These are phyloP conservation scores for Trichoderma asperelloides DNA, from an alignment of 495 filamentous ascomycete species.

Conservation along the genomic window DNA sequence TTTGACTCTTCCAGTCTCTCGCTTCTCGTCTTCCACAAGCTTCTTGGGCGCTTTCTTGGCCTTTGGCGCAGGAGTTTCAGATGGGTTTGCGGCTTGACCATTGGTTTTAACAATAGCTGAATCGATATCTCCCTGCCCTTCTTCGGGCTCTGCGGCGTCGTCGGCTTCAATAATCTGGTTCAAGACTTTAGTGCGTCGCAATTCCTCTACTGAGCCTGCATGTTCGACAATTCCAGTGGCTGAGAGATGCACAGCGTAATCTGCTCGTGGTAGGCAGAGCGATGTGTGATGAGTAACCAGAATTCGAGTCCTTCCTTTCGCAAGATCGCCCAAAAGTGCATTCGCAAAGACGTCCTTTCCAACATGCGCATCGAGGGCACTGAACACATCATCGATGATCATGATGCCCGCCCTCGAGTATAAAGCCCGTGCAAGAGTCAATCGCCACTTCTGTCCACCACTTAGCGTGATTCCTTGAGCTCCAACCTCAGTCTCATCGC, in stretches of 20 bases:
- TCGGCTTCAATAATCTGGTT: constrained; percentile 42
- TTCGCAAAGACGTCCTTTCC: constrained; percentile 38
- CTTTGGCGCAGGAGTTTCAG: constrained; percentile 1
- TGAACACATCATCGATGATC: constrained; percentile 62
- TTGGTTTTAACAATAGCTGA: not conserved
- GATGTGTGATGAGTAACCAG: constrained; percentile 45
- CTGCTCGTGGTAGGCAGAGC: constrained; percentile 48
- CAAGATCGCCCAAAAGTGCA: constrained; percentile 40
- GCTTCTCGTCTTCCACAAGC: constrained; percentile 65
- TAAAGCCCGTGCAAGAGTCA: constrained; percentile 60
- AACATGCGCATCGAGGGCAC: constrained; percentile 49
- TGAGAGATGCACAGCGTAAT: constrained; percentile 51
- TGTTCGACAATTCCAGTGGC: constrained; percentile 57
- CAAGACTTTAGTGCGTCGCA: constrained; percentile 46
- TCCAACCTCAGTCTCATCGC: constrained; percentile 62
- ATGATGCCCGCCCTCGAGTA: constrained; percentile 58
- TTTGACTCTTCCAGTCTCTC: constrained; percentile 57
- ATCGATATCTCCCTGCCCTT: constrained; percentile 9
- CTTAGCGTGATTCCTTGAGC: constrained; percentile 61
- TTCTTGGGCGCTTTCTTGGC: constrained; percentile 40
- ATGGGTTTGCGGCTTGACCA: not conserved
- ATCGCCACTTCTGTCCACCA: constrained; percentile 62
- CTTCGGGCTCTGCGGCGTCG: constrained; percentile 39
- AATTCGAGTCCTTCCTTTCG: constrained; percentile 38
- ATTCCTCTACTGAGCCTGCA: constrained; percentile 49